Base-by-base conservation (phyloP, 1,139 yeast species). In the Yamadazyma kanchanaburiensis region DNA sequence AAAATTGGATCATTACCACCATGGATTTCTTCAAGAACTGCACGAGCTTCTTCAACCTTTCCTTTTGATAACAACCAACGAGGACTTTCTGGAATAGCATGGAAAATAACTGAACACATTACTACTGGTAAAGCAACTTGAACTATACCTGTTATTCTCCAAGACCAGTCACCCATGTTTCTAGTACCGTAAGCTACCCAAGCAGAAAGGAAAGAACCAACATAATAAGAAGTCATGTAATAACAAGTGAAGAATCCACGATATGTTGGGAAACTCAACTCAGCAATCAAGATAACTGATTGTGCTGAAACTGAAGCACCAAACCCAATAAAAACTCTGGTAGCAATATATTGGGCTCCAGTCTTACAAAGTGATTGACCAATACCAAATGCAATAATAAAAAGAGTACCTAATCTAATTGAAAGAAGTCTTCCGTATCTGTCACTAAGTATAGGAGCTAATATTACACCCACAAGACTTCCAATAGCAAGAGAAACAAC, bases 51-150 rank as follows among this genome's bases (percentile, higher is more conserved):
- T 6, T 77, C 79, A 11, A 53, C 40, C 21, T 58, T 48, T 2
- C 64, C 65, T 17, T 56, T 57, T 12, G 64, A 50, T 27, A 64
- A 52, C 39, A 64, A 54, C 55, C 51, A 65, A 38, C 72, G 69
- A 30, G 89, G 87, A n/a, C 86, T 75, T 48, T 81, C 88, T 16
- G 87, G 87, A 51, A 80, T 21, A n/a, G 6, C 64, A 44, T 67
- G 58, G 35, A 71, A 46, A 12, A 42, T 12, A 27, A 40, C 25
- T 4, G 16, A 11, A 8, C 27, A 21, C 20, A 25, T 31, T 12
- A 33, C 15, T 3, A 30, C 19, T 15, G 50, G 8, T 80, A 71
- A 25, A 77, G 80, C 27, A 70, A 63, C 77, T 72, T 76, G 53
- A 42, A 75, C 35, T 13, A 47, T 34, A 6, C 41, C 43, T 9